Conservation (phyloP, 2,329 filamentous ascomycete species). For the Colletotrichum sp. region DNA sequence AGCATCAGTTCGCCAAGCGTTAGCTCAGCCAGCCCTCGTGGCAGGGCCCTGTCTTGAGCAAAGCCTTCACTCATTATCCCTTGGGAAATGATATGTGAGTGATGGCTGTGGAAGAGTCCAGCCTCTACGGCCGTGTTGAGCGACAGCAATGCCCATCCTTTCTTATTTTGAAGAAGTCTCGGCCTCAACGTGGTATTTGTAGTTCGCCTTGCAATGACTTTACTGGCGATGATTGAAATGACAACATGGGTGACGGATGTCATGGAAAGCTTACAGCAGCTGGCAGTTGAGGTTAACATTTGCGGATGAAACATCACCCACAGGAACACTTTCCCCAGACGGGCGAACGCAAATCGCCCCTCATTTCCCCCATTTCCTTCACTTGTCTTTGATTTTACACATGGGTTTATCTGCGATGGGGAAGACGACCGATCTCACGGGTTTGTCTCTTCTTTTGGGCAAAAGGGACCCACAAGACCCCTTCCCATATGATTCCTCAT, state of each 20-base stretch:
- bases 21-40: constrained; percentile 8
- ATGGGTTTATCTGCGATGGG: neutral
- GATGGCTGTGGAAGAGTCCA: neutral
- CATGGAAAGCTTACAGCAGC: neutral
- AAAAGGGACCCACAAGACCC: neutral
- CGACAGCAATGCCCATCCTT: neutral
- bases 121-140: neutral
- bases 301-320: neutral
- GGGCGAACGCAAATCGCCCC: neutral
- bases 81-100: neutral
- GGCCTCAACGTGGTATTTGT: neutral
- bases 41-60: neutral
- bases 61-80: neutral
- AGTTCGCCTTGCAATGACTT: neutral
- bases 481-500: neutral
- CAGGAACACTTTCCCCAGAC: neutral
- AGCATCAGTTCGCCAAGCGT: neutral
- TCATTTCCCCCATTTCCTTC: neutral
- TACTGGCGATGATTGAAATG: neutral
- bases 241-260: neutral
- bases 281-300: neutral
- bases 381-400: neutral
- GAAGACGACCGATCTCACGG: neutral
- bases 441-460: neutral
- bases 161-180: neutral